Evolutionary conservation across 2,329 filamentous ascomycete species (phyloP), one percentile per base, ranked within the genome.

Genomic region (Colletotrichum simmondsii): DNA sequence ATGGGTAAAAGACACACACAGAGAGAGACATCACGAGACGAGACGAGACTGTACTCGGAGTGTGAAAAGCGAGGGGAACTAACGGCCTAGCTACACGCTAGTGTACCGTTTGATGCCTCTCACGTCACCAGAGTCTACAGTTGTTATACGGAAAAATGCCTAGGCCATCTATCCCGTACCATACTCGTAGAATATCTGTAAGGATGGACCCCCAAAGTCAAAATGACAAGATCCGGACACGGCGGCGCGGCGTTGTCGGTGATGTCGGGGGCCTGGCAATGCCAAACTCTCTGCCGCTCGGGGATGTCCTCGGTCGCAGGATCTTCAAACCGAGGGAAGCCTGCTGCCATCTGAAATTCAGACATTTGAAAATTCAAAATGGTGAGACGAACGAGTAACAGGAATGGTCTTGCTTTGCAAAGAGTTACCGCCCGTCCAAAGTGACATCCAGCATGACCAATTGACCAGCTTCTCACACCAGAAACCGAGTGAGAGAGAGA

Each of bases 21-120:
- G 64, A 68, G 64, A 72, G 57, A 68, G 64, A 72, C 53, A 72
- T 66, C 46, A 58, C 65, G 46, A 64, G 70, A 72, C 70, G 26
- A 35, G 54, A 52, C 65, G 24, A 58, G 61, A 54, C 61, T 14
- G 32, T 24, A 28, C 37, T 53, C 28, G 53, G 30, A 32, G 70
- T 53, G 42, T 52, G 14, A 32, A 52, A 72, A 72, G 65, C 59
- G 65, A 72, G 69, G 8, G 69, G 7, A 16, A 42, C 37, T 42
- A 42, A 32, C 30, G 30, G 30, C 30, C 10, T 10, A 11, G 30
- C 30, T 35, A 35, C 32, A 35, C 32, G 46, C 54, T 22, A 49
- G 49, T 26, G 30, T 28, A 26, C 59, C n/a, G 37, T 42, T 16
- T 42, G 37, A 42, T 54, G n/a, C 52, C 12, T 14, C 12, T 28